Base-by-base conservation (phyloP, 179 eudicot genomes). In the Pouteria campechiana region DNA sequence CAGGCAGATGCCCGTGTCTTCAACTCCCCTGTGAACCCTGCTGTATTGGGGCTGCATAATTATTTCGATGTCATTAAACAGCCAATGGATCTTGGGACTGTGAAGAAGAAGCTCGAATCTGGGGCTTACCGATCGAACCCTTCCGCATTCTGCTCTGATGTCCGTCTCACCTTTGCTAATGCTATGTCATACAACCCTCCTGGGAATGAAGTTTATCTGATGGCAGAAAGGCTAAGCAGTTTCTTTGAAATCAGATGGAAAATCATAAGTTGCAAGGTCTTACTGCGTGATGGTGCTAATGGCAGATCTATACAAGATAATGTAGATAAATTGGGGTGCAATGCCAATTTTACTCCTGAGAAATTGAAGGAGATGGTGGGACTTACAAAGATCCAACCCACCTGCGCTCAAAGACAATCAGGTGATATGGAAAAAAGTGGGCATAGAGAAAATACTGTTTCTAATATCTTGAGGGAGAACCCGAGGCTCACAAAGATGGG, bases 61-160 rank as follows among this genome's bases (percentile, higher is more conserved):
- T 84, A 89, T 58, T 76, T 59, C n/a, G 56, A 39, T 43, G 75
- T 83, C 3, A 83, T 83, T 16, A 83, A 88, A 66, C 72, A 77
- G 51, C 93, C 95, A 2, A 89, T 84, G 85, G 95, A 89, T 72
- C 63, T 89, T 34, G 76, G 88, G 48, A 84, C 89, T n/a, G 54
- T 89, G 18, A 84, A 74, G 48, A 48, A 41, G 17, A 89, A 72
- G 65, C 35, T 84, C 31, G 34, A 40, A 6, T 49, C 76, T 22
- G 67, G 65, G 16, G 61, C 53, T 19, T 88, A 88, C 54, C n/a
- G n/a, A n/a, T 41, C 57, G 0, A 71, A 61, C 53, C 82, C 94
- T 1, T 12, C 54, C 58, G 94, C 62, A 6, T 84, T 81, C 59
- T 63, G 50, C 17, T 66, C 78, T 3, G 94, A 88, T 54, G 81